Conservation (phyloP, 176 grass and related monocot genomes). For the Lolium rigidum region DNA sequence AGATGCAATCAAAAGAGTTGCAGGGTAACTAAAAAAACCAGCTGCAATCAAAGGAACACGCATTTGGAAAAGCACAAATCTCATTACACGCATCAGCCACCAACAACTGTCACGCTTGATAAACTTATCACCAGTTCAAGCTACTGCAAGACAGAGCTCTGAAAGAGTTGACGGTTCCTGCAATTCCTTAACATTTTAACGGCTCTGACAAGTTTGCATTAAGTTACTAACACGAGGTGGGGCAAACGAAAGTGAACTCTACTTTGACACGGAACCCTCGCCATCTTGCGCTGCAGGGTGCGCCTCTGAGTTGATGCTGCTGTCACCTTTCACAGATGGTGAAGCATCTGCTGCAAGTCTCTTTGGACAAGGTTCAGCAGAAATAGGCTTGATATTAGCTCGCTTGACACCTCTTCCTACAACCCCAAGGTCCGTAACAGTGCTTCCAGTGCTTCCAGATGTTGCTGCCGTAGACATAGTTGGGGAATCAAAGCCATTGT, state of each 20-base stretch:
- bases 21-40: neutral
- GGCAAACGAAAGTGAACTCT: constrained; percentile 5
- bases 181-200: constrained; percentile 11
- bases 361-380: constrained; percentile 49
- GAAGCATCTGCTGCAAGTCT: constrained; percentile 43
- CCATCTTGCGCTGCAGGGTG: neutral
- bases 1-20: neutral
- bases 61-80: constrained; percentile 18
- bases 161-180: neutral
- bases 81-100: constrained; percentile 2
- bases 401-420: constrained; percentile 94
- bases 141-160: neutral
- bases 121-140: constrained; percentile 22
- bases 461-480: constrained; percentile 70
- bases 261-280: constrained; percentile 45
- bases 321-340: constrained; percentile 42
- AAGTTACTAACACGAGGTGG: constrained; percentile 29
- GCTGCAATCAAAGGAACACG: neutral
- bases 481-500: constrained; percentile 74
- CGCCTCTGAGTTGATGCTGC: constrained; percentile 41
- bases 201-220: neutral
- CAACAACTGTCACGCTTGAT: constrained; percentile 2
- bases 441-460: constrained; percentile 63
- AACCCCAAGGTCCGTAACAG: constrained; percentile 84
- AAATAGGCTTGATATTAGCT: constrained; percentile 61